Evolutionary conservation across 2,329 filamentous ascomycete genomes (phyloP).

Genomic region (Penicillium sp.): DNA sequence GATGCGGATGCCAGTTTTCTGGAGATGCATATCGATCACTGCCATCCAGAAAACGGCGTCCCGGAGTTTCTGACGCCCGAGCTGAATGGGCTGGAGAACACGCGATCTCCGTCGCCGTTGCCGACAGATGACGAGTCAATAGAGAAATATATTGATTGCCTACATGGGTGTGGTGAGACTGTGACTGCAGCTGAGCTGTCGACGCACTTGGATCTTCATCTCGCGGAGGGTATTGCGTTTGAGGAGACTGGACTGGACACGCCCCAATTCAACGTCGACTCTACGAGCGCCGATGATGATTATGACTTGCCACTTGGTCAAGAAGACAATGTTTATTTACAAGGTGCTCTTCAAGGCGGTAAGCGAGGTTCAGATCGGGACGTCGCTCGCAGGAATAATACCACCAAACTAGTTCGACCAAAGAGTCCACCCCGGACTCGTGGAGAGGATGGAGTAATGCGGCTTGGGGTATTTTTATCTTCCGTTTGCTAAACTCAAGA

Average conservation of each 20-base stretch:
- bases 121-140: slow-evolving; percentile 22
- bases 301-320: slow-evolving; percentile 20
- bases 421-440: slow-evolving; percentile 22
- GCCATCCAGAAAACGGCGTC: slow-evolving; percentile 49
- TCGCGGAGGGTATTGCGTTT: slow-evolving; percentile 54
- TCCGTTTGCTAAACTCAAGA: not conserved
- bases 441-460: slow-evolving; percentile 33
- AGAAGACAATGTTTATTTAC: slow-evolving; percentile 18
- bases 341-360: slow-evolving; percentile 16
- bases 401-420: slow-evolving; percentile 22
- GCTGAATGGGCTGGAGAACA: slow-evolving; percentile 13
- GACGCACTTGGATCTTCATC: slow-evolving; percentile 66
- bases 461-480: slow-evolving; percentile 38
- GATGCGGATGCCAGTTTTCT: slow-evolving; percentile 49
- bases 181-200: slow-evolving; percentile 60
- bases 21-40: slow-evolving; percentile 52
- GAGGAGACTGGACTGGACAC: slow-evolving; percentile 43
- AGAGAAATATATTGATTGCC: slow-evolving; percentile 58
- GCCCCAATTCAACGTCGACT: slow-evolving; percentile 12
- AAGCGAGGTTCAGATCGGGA: slow-evolving; percentile 26
- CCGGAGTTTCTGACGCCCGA: slow-evolving; percentile 32
- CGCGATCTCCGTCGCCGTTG: slow-evolving; percentile 6
- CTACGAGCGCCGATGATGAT: slow-evolving; percentile 10
- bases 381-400: slow-evolving; percentile 20
- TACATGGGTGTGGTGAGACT: slow-evolving; percentile 66